phyloP scores from a whole-genome alignment of 805 yeast genomes.

The Metschnikowia borealis region DNA sequence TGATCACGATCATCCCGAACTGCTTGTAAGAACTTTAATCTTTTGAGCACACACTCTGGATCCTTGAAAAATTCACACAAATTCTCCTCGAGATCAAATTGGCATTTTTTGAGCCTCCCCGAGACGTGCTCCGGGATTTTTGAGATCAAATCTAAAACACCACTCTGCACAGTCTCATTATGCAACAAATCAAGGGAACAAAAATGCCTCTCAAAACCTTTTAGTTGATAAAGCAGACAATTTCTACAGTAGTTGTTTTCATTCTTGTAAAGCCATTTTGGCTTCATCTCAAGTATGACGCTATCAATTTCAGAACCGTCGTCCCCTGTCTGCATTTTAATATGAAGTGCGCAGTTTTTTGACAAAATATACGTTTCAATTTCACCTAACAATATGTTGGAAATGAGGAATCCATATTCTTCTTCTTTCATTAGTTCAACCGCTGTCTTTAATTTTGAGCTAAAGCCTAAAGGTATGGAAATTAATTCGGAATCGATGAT shows the following conservation, averaged over 20 bases:
- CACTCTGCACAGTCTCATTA: constrained; percentile 5
- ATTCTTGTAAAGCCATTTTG: constrained; percentile 20
- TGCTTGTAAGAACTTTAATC: constrained; percentile 32
- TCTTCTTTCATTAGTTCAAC: constrained; percentile 36
- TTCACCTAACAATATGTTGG: constrained; percentile 36
- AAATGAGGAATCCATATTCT: constrained; percentile 41
- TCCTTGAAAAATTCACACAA: constrained; percentile 1
- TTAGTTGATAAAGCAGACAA: constrained; percentile 15
- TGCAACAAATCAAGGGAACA: constrained; percentile 15
- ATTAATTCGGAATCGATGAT: constrained; percentile 32
- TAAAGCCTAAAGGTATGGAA: constrained; percentile 28
- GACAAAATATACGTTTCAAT: constrained; percentile 26
- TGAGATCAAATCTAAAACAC: constrained; percentile 13
- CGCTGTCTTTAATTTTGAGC: constrained; percentile 22
- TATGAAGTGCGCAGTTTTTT: constrained; percentile 34
- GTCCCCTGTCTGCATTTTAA: constrained; percentile 8
- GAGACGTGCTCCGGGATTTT: constrained; percentile 3
- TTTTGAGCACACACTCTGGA: constrained; percentile 22
- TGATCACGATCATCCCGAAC: constrained; percentile 30
- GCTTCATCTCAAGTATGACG: constrained; percentile 16
- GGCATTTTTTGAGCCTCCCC: constrained; percentile 2
- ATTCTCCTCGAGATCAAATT: constrained; percentile 1
- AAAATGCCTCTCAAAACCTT: constrained; percentile 14
- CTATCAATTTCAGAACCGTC: background rate
- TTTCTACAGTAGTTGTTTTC: constrained; percentile 14